Evolutionary conservation across 2,329 filamentous ascomycete genomes (phyloP).

Genomic region (Exophiala lecanii-corni): DNA sequence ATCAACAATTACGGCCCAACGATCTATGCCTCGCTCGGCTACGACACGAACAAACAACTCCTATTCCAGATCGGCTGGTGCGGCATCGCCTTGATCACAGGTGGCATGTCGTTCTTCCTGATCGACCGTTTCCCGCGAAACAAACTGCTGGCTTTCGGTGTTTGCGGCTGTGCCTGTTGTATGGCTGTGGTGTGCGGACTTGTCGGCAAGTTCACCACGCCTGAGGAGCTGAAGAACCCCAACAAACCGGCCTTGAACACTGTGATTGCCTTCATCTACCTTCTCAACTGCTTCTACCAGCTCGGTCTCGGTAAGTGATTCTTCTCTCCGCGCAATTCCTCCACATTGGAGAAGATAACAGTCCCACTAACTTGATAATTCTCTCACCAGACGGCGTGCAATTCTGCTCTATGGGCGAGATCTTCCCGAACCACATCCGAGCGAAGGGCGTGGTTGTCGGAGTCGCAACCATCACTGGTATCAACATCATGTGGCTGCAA

Average conservation of each 20-base stretch:
- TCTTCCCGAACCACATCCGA: slow-evolving; percentile 19
- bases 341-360: background rate
- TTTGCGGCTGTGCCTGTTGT: slow-evolving; percentile 10
- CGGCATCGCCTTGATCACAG: slow-evolving; percentile 10
- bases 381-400: slow-evolving; percentile 7
- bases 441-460: slow-evolving; percentile 16
- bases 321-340: background rate
- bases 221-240: slow-evolving; percentile 3
- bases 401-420: slow-evolving; percentile 13
- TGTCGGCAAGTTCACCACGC: slow-evolving; percentile 6
- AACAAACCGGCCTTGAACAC: slow-evolving; percentile 31
- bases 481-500: slow-evolving; percentile 16
- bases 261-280: slow-evolving; percentile 35
- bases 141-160: slow-evolving; percentile 13
- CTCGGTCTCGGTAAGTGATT: slow-evolving; percentile 9
- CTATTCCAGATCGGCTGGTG: slow-evolving; percentile 19
- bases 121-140: slow-evolving; percentile 18
- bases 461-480: slow-evolving; percentile 12
- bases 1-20: slow-evolving; percentile 43
- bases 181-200: slow-evolving; percentile 10
- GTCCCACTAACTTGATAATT: background rate
- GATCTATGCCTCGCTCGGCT: slow-evolving; percentile 44
- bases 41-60: slow-evolving; percentile 31
- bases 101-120: slow-evolving; percentile 15
- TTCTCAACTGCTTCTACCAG: slow-evolving; percentile 11